Evolutionary conservation across 2,329 filamentous ascomycete genomes (phyloP), one percentile per base, ranked within the genome.

Genomic region (Remersonia thermophila): DNA sequence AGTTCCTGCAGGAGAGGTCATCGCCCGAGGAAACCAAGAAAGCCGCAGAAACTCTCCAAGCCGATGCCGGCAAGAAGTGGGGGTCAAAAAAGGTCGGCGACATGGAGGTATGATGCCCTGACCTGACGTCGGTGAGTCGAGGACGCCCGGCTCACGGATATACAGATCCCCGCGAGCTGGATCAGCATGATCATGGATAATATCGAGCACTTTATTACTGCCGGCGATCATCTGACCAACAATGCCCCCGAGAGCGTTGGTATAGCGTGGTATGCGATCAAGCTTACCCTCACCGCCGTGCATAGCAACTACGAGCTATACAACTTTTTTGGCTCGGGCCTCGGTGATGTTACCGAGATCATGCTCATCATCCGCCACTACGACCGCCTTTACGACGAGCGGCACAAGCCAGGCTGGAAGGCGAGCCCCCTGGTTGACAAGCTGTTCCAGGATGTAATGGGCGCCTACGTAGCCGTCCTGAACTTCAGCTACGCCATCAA

Each of bases 221-320:
- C 42, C 4, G 47, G 47, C 13, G 42, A 49, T 33, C 39, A 37
- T 14, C 26, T 39, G 10, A 44, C 41, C 15, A 39, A 42, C 16
- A 39, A 38, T 25, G 47, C 47, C 5, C 47, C 47, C 13, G 47
- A 49, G 28, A 45, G 38, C 30, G 45, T 49, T 3, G 47, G 43
- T 9, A 36, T 49, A 37, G 47, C 47, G 3, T 49, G 47, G 47
- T 48, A 39, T 23, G 47, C 47, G 25, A 36, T 49, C 30, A 43
- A 41, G 36, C 37, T 47, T 11, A 49, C 45, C 23, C 35, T 49
- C 12, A 41, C 38, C 1, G 47, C 47, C 30, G 47, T 49, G 35
- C 43, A 49, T 26, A 38, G 32, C 40, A 49, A 49, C 40, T 49
- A 49, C 17, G 47, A 49, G 23, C 40, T 49, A 10, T 49, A 49